Percentiles rank a stretch among this genome's conserved stretches.
These are phyloP conservation scores for Erysimum pusillum DNA, from an alignment of 441 rosid species.

Conservation along the genomic window DNA sequence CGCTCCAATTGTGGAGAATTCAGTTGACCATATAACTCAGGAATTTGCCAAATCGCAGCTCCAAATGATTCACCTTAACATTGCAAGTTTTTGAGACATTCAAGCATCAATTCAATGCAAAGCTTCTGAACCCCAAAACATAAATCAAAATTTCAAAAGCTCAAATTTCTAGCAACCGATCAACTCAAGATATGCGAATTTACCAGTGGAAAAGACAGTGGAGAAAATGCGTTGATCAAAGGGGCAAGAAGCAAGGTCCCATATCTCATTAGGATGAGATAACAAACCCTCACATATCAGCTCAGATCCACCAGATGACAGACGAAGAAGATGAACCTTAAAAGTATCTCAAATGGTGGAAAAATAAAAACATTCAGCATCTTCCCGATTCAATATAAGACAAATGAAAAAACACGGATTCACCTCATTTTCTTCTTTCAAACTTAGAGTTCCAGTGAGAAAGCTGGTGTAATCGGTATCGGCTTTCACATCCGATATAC, in stretches of 20 bases:
- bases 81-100: constrained; percentile 25
- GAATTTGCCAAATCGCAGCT: constrained; percentile 96
- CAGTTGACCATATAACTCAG: constrained; percentile 86
- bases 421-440: constrained; percentile 91
- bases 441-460: constrained; percentile 87
- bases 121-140: not conserved
- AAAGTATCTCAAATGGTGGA: constrained; percentile 7
- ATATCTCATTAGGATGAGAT: constrained; percentile 90
- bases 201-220: constrained; percentile 83
- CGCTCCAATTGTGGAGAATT: constrained; percentile 88
- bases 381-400: constrained; percentile 35
- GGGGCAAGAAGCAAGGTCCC: constrained; percentile 90
- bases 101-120: constrained; percentile 10
- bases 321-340: constrained; percentile 88
- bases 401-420: not conserved
- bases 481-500: constrained; percentile 91
- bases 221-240: constrained; percentile 95
- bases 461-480: constrained; percentile 92
- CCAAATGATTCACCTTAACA: constrained; percentile 77
- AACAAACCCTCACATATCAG: constrained; percentile 90
- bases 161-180: constrained; percentile 15
- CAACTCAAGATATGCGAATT: not conserved
- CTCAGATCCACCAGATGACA: constrained; percentile 88
- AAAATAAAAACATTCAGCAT: constrained; percentile 19
- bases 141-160: not conserved